These are phyloP conservation scores for Paxillus ammoniavirescens DNA, from an alignment of 768 basidiomycete species.

Conservation along the genomic window DNA sequence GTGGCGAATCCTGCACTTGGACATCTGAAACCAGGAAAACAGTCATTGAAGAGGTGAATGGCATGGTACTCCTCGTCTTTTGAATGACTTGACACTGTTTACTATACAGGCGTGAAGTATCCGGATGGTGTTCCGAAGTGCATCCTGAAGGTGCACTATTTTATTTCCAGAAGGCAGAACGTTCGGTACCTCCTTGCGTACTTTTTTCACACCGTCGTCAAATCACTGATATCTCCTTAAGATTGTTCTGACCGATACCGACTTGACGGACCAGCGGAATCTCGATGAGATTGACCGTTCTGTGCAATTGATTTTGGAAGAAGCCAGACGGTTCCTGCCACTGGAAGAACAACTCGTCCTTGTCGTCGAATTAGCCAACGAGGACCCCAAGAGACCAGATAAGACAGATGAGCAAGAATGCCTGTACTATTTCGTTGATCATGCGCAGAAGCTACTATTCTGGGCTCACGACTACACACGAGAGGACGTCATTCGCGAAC, in stretches of 20 bases:
- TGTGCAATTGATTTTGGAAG: background rate
- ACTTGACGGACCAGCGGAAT: background rate
- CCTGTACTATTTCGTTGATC: conserved; percentile 9
- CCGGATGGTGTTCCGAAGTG: conserved; percentile 14
- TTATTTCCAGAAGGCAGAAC: conserved; percentile 23
- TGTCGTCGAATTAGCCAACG: conserved; percentile 3
- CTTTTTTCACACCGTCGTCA: background rate
- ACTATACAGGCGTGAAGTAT: background rate
- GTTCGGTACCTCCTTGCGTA: conserved; percentile 8
- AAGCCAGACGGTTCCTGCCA: background rate
- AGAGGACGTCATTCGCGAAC: background rate
- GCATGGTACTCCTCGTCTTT: background rate
- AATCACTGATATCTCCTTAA: background rate
- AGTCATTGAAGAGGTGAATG: background rate
- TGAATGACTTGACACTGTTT: background rate
- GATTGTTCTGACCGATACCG: conserved; percentile 3
- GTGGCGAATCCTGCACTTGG: background rate
- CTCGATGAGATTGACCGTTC: background rate
- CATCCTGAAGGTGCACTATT: conserved; percentile 25
- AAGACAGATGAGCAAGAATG: background rate
- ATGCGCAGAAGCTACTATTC: conserved; percentile 4
- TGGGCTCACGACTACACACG: conserved; percentile 3
- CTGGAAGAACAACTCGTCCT: background rate
- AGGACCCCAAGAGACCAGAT: background rate
- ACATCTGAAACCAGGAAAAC: background rate